Evolutionary conservation across 2,329 filamentous ascomycete species (phyloP).

Genomic region (Arthrinium phaeospermum): DNA sequence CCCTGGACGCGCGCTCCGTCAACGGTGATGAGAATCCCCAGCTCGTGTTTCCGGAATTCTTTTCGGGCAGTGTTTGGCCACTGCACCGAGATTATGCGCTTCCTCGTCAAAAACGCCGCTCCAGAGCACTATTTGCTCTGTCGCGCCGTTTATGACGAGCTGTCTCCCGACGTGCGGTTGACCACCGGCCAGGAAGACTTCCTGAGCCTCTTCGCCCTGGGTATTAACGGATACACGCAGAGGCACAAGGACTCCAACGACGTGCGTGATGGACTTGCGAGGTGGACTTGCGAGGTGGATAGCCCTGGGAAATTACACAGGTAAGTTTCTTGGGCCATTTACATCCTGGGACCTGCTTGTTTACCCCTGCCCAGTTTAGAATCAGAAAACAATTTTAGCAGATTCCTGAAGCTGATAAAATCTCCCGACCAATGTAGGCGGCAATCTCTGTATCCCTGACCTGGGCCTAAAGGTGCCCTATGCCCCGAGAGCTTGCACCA

Average conservation of each 20-base stretch:
- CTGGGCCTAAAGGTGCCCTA: conserved; percentile 27
- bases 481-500: conserved; percentile 26
- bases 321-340: neutral
- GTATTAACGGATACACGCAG: neutral
- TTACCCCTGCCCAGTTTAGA: no score
- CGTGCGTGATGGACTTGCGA: conserved; percentile 22
- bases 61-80: no score
- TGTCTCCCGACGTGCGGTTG: neutral
- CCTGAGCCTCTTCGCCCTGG: neutral
- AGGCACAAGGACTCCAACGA: conserved; percentile 20
- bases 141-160: neutral
- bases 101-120: neutral
- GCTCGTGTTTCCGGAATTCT: no score
- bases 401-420: neutral
- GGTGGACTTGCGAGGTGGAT: conserved; percentile 19
- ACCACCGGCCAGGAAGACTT: neutral
- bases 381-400: no score
- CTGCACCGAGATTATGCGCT: no score
- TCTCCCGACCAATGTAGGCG: neutral
- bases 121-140: neutral
- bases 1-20: no score
- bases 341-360: no score
- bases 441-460: neutral
- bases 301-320: neutral
- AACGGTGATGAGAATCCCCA: no score